Evolutionary conservation across 148 eudicot genomes (phyloP), one percentile per base, ranked within the genome.

Genomic region (Simmondsia chinensis): DNA sequence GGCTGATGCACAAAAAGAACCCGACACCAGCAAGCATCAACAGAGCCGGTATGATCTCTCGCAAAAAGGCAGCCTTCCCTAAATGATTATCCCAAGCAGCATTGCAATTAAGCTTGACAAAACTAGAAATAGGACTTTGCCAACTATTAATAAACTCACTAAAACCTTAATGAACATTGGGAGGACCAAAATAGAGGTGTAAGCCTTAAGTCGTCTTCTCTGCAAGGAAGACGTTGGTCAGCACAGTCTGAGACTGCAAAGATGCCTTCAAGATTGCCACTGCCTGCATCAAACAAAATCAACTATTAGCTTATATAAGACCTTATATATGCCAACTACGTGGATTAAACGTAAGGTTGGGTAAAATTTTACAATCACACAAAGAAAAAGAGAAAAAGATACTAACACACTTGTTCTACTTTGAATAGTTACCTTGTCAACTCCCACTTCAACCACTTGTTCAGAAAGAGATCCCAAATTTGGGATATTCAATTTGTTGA

Each of bases 161-260:
- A n/a, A n/a, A n/a, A n/a, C n/a, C n/a, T n/a, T n/a, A n/a, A n/a
- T n/a, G n/a, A n/a, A n/a, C n/a, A n/a, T n/a, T n/a, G n/a, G n/a
- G n/a, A n/a, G n/a, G n/a, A n/a, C n/a, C n/a, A n/a, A n/a, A n/a
- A n/a, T n/a, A n/a, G n/a, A n/a, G n/a, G n/a, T n/a, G n/a, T n/a
- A n/a, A n/a, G n/a, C n/a, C 48, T 42, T 30, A 4, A 20, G 39
- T 8, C 35, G 12, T 38, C 45, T 51, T 19, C 22, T 44, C 18
- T 7, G 3, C 18, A 18, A 50, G 50, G 25, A 60, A 60, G 14
- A 51, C 38, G 7, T 30, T 43, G 4, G 57, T 50, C 28, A 59
- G 26, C 27, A 50, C 57, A 17, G 33, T n/a, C 2, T 4, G 42
- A 8, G 39, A 14, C 39, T 31, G 39, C 40, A 57, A 7, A 0